These are phyloP conservation scores for Didymellaceae sp. DNA, from an alignment of 2,329 filamentous ascomycete genomes.

Conservation along the genomic window DNA sequence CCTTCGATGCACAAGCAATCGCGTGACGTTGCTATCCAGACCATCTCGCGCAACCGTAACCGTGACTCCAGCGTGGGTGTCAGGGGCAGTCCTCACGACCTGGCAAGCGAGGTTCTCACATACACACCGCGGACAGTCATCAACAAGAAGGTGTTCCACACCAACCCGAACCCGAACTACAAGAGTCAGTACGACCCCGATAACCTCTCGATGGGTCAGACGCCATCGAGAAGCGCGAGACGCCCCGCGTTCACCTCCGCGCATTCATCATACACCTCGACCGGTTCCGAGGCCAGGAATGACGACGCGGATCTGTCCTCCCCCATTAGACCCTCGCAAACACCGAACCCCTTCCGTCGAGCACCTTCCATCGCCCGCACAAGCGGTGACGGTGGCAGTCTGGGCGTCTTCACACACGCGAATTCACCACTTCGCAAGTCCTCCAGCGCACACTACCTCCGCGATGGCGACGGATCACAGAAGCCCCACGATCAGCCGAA, in stretches of 20 bases:
- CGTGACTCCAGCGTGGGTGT: conserved; percentile 48
- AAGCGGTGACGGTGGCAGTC: conserved; percentile 71
- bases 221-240: conserved; percentile 26
- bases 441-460: conserved; percentile 62
- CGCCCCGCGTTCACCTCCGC: conserved; percentile 33
- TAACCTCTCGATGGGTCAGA: conserved; percentile 36
- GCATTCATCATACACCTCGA: conserved; percentile 49
- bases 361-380: conserved; percentile 57
- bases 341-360: conserved; percentile 59
- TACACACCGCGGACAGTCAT: conserved; percentile 67
- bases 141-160: conserved; percentile 78
- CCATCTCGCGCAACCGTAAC: conserved; percentile 52
- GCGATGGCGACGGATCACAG: conserved; percentile 32
- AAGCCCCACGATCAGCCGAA: conserved; percentile 3
- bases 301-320: conserved; percentile 50
- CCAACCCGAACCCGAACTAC: conserved; percentile 84
- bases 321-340: conserved; percentile 54
- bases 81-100: conserved; percentile 51
- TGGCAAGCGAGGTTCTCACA: conserved; percentile 61
- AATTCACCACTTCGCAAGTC: conserved; percentile 85
- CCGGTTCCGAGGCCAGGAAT: conserved; percentile 44
- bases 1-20: conserved; percentile 84
- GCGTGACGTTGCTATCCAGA: conserved; percentile 80
- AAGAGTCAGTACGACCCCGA: conserved; percentile 75
- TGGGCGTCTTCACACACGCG: conserved; percentile 80